A percentile compares a stretch with the other conserved stretches of the same genome.
Evolutionary conservation across 352 stramenopile species (phyloP).

Genomic region (Albugo laibachii): DNA sequence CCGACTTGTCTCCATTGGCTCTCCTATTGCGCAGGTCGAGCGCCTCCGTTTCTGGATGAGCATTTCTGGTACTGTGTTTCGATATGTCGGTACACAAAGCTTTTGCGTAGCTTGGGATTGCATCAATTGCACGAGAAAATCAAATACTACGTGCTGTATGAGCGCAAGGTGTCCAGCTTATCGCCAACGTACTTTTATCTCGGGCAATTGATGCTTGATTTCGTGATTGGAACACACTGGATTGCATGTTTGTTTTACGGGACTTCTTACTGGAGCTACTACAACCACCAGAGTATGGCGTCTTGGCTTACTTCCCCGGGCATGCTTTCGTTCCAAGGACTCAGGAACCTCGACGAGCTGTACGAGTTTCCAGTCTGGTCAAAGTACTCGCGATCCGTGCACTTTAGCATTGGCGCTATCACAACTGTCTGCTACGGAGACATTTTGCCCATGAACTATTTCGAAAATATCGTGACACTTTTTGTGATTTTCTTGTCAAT

Average conservation of each 20-base stretch:
- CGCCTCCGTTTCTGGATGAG: slow-evolving; percentile 6
- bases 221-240: slow-evolving; percentile 29
- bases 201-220: slow-evolving; percentile 23
- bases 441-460: slow-evolving; percentile 37
- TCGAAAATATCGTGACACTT: slow-evolving; percentile 27
- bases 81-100: slow-evolving; percentile 25
- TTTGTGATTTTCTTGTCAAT: slow-evolving; percentile 46
- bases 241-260: slow-evolving; percentile 30
- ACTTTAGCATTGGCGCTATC: slow-evolving; percentile 60
- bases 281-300: neutral
- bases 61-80: slow-evolving; percentile 26
- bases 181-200: slow-evolving; percentile 15
- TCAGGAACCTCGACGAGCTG: slow-evolving; percentile 12
- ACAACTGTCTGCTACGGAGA: slow-evolving; percentile 56
- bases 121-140: slow-evolving; percentile 21
- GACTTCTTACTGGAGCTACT: slow-evolving; percentile 19
- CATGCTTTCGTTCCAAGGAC: slow-evolving; percentile 29
- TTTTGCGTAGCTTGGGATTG: slow-evolving; percentile 28
- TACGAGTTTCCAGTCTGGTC: slow-evolving; percentile 13
- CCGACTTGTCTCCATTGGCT: slow-evolving; percentile 15
- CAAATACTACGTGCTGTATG: slow-evolving; percentile 33
- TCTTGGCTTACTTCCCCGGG: slow-evolving; percentile 12
- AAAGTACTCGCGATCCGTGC: slow-evolving; percentile 27
- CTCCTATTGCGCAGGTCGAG: slow-evolving; percentile 4
- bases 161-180: slow-evolving; percentile 13